phyloP scores from a whole-genome alignment of 2,329 filamentous ascomycete species.

The Gremmenia infestans region DNA sequence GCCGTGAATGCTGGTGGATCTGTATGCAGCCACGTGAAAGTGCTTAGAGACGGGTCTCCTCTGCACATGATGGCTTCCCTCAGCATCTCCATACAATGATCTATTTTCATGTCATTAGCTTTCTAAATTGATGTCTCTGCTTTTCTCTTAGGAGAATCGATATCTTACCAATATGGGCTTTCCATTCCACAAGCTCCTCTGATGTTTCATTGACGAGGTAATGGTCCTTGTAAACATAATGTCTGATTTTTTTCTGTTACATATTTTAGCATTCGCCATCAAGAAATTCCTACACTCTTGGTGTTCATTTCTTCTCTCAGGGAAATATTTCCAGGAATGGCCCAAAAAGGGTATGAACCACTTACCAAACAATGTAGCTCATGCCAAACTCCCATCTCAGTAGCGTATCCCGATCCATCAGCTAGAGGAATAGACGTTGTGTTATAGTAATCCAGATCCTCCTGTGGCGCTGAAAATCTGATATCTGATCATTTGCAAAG shows the following conservation, averaged over 20 bases:
- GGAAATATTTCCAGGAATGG: background rate
- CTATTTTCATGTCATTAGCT: background rate
- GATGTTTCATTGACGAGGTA: background rate
- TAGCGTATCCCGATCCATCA: background rate
- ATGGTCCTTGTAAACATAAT: background rate
- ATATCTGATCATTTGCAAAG: background rate
- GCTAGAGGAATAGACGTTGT: background rate
- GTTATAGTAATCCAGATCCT: background rate
- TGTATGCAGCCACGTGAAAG: background rate
- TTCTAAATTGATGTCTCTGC: background rate
- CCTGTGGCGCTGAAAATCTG: background rate
- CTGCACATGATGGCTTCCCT: background rate
- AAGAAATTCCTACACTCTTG: no score
- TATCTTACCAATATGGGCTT: background rate
- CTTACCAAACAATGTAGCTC: background rate
- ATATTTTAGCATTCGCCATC: no score
- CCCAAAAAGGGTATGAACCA: no score
- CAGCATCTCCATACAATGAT: background rate
- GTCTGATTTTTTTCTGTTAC: background rate
- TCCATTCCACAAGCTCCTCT: background rate
- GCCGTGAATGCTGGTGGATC: no score
- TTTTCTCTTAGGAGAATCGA: no score
- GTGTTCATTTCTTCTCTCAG: no score
- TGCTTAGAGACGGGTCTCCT: background rate
- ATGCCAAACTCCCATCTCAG: no score